These are phyloP conservation scores for Monosporozyma aerobia DNA, from an alignment of 805 yeast species.

Conservation along the genomic window DNA sequence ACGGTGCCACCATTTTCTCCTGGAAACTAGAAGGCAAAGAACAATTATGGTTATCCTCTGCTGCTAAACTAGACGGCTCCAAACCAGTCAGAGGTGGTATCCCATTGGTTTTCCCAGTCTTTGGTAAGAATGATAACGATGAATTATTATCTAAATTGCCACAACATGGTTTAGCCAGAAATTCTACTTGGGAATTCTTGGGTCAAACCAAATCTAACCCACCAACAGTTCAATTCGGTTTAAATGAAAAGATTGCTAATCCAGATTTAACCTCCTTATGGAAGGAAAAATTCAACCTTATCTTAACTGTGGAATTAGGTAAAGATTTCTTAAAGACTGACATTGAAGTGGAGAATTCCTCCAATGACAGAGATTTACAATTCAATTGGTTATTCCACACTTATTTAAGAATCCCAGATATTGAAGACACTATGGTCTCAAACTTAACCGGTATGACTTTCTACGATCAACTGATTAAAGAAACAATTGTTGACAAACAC, in stretches of 20 bases:
- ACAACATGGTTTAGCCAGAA: conserved; percentile 95
- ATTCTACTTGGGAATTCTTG: conserved; percentile 83
- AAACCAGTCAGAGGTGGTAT: conserved; percentile 97
- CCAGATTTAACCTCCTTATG: conserved; percentile 53
- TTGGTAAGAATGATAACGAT: conserved; percentile 59
- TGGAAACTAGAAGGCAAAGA: conserved; percentile 71
- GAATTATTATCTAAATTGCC: conserved; percentile 63
- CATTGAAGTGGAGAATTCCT: conserved; percentile 70
- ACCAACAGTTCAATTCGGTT: conserved; percentile 81
- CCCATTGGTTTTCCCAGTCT: conserved; percentile 90
- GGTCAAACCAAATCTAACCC: conserved; percentile 69
- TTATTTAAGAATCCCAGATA: conserved; percentile 65
- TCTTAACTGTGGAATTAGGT: conserved; percentile 57
- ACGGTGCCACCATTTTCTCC: conserved; percentile 82
- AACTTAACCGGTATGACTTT: conserved; percentile 68
- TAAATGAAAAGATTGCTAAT: conserved; percentile 76
- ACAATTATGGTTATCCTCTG: conserved; percentile 72
- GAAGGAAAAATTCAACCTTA: conserved; percentile 63
- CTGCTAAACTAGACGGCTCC: conserved; percentile 81
- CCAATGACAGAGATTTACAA: conserved; percentile 45
- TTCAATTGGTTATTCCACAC: conserved; percentile 96
- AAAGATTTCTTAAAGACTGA: conserved; percentile 52
- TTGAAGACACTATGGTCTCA: conserved; percentile 66
- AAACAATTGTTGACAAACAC: conserved; percentile 57
- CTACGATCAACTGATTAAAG: conserved; percentile 65